These are phyloP conservation scores for Fusarium setosum DNA, from an alignment of 2,329 filamentous ascomycete species.

Conservation along the genomic window DNA sequence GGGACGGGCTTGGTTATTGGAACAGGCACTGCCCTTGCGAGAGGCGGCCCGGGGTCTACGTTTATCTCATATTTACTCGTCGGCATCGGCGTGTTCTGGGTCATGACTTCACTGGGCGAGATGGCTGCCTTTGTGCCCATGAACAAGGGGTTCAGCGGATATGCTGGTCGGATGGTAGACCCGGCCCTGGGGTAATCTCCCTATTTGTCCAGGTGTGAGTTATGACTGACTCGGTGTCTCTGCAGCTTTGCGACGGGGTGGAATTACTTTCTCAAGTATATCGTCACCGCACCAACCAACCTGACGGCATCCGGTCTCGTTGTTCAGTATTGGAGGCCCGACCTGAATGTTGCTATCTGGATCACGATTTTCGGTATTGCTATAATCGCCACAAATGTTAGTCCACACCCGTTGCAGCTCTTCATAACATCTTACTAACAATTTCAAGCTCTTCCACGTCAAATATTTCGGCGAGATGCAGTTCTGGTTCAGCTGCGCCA, in stretches of 20 bases:
- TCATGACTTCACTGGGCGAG: constrained; percentile 59
- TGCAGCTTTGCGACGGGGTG: constrained; percentile 55
- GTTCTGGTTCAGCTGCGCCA: constrained; percentile 59
- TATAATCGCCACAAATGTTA: constrained; percentile 48
- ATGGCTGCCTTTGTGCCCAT: constrained; percentile 45
- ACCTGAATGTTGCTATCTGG: constrained; percentile 53
- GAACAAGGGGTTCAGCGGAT: constrained; percentile 44
- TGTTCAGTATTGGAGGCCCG: constrained; percentile 51
- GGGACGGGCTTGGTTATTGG: constrained; percentile 61
- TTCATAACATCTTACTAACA: not conserved
- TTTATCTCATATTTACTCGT: constrained; percentile 56
- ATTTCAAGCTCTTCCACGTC: constrained; percentile 48
- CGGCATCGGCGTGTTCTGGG: constrained; percentile 64
- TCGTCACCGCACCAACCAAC: constrained; percentile 52
- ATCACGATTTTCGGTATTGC: constrained; percentile 49
- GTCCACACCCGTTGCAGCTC: not conserved
- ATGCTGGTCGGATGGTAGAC: constrained; percentile 46
- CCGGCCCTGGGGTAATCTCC: constrained; percentile 42
- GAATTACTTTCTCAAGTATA: constrained; percentile 61
- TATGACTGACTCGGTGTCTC: not conserved
- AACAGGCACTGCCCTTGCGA: constrained; percentile 60
- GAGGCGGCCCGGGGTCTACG: constrained; percentile 56
- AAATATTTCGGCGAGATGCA: constrained; percentile 59
- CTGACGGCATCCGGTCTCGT: constrained; percentile 53
- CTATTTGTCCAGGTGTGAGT: fast-evolving